Evolutionary conservation across 352 stramenopile species (phyloP).

Genomic region (Phytophthora idaei): DNA sequence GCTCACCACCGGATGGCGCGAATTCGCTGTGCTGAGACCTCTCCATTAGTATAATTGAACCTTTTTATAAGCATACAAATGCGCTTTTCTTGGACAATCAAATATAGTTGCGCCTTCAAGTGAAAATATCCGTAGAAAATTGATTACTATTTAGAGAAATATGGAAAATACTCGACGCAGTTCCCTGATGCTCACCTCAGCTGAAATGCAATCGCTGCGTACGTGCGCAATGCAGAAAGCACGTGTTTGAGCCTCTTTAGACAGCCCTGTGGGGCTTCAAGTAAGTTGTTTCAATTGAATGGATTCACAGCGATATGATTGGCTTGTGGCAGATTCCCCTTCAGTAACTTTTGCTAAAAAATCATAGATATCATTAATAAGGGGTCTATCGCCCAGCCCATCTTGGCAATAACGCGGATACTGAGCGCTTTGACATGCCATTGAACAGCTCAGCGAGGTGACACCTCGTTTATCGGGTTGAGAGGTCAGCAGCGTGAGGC

Average conservation of each 20-base stretch:
- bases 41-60: neutral
- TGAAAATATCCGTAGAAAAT: neutral
- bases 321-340: too few species aligned
- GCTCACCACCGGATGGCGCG: neutral
- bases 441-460: neutral
- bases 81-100: too few species aligned
- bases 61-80: too few species aligned
- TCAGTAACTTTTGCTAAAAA: neutral
- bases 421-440: neutral
- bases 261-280: too few species aligned
- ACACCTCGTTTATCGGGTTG: neutral
- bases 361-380: neutral
- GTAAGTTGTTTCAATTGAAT: too few species aligned
- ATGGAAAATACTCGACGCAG: too few species aligned
- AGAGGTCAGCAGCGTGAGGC: too few species aligned
- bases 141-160: neutral
- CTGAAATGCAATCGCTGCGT: too few species aligned
- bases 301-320: too few species aligned
- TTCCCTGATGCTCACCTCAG: too few species aligned
- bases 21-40: conserved; percentile 1
- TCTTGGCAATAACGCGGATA: neutral
- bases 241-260: too few species aligned
- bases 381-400: neutral
- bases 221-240: too few species aligned
- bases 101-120: neutral